Evolutionary conservation across 257 asterid species (phyloP).

Genomic region (Datura wrightii): DNA sequence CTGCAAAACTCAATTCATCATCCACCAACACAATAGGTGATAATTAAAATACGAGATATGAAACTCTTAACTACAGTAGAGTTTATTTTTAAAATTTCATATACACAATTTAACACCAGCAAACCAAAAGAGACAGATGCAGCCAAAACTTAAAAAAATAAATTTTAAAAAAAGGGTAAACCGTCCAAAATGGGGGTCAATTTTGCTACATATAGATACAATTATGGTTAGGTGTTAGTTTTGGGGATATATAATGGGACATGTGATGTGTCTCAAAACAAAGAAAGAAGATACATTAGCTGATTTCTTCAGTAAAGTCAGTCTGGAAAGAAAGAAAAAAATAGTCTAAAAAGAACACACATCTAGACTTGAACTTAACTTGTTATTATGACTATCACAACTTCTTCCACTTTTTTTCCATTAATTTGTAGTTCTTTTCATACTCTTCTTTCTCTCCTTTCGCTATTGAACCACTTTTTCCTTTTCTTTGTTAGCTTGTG

Average conservation of each 20-base stretch:
- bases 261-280: conserved; percentile 26
- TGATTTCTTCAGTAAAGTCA: conserved; percentile 6
- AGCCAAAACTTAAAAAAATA: background rate
- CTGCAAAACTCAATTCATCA: too few relatives aligned
- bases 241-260: conserved; percentile 10
- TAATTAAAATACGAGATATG: background rate
- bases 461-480: background rate
- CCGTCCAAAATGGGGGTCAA: background rate
- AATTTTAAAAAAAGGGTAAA: background rate
- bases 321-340: background rate
- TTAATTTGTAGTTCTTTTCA: background rate
- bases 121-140: background rate
- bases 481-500: background rate
- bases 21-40: too few relatives aligned
- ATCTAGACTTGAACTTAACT: background rate
- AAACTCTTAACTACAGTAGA: background rate
- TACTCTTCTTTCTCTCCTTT: conserved; percentile 21
- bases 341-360: background rate
- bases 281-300: conserved; percentile 2
- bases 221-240: background rate
- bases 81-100: too few relatives aligned
- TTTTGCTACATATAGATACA: background rate
- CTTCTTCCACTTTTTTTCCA: background rate
- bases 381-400: conserved; percentile 5
- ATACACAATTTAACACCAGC: background rate